Evolutionary conservation across 2,329 filamentous ascomycete genomes (phyloP), one percentile per base, ranked within the genome.

Genomic region (Trematosphaeria pertusa): DNA sequence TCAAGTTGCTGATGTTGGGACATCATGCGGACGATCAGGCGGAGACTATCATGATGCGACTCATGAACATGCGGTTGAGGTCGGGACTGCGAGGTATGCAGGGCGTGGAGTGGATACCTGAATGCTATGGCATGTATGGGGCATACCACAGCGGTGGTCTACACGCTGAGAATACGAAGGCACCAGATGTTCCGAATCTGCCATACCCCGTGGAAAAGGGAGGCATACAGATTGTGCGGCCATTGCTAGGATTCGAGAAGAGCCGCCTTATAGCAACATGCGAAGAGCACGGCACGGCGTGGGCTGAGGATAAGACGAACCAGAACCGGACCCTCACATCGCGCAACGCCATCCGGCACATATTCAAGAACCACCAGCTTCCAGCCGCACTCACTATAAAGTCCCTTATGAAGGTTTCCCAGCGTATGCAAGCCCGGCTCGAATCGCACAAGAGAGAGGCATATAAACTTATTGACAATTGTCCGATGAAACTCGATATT

Each of bases 21-120:
- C 94, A 99, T 66, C 94, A 99, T 67, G 78, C 82, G 52, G 92
- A 97, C 62, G 94, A 99, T 62, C 90, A 94, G 64, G 88, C 91
- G 45, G 94, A 99, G 74, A 97, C 92, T 0, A 80, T 95, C 3
- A 73, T 97, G 37, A 88, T 91, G 85, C 83, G 94, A 32, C 71
- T 97, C 26, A 72, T 87, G 7, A 77, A 78, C 3, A 85, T 87
- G 0, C 87, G 90, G 60, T 75, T 81, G 2, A 82, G 83, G n/a
- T 75, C 81, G n/a, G 91, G 89, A 0, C 75, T 96, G 21, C 76
- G 79, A 12, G 91, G 88, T 3, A 94, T 96, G 60, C 80, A 78
- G 8, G 60, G 76, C 3, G 76, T 81, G 14, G 78, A 81, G 20
- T 81, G 83, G 34, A 91, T 97, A n/a, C 93, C 93, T 1, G 91